A percentile compares a stretch with the other conserved stretches of the same genome.
These are phyloP conservation scores for Saturnispora galanensis DNA, from an alignment of 805 yeast genomes.

Conservation along the genomic window DNA sequence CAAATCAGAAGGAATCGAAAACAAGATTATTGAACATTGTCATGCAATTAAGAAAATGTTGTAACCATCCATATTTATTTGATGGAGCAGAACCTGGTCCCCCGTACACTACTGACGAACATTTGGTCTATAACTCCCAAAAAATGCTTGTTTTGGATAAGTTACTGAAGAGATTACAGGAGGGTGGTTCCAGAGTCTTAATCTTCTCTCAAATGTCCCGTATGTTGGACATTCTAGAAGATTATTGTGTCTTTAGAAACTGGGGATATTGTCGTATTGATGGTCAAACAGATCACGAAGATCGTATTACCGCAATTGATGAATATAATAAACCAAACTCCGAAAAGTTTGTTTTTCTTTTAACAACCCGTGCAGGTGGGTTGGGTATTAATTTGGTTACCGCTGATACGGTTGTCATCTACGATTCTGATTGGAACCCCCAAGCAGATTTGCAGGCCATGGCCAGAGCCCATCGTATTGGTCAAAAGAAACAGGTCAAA, in stretches of 20 bases:
- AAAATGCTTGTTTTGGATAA: slow-evolving; percentile 86
- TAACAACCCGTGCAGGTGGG: slow-evolving; percentile 97
- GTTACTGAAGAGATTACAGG: slow-evolving; percentile 58
- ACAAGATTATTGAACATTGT: slow-evolving; percentile 87
- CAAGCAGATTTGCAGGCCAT: slow-evolving; percentile 96
- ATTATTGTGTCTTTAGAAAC: slow-evolving; percentile 77
- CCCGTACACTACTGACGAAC: slow-evolving; percentile 93
- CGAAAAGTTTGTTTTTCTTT: slow-evolving; percentile 70
- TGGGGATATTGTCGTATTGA: slow-evolving; percentile 87
- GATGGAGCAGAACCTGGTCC: slow-evolving; percentile 99
- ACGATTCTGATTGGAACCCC: slow-evolving; percentile 96
- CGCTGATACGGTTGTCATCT: slow-evolving; percentile 82
- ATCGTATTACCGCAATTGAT: slow-evolving; percentile 85
- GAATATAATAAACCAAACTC: slow-evolving; percentile 79
- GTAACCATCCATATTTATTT: slow-evolving; percentile 93
- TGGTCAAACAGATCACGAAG: slow-evolving; percentile 89
- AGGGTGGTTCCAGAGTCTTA: slow-evolving; percentile 78
- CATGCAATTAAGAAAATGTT: slow-evolving; percentile 93
- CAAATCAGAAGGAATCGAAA: slow-evolving; percentile 85
- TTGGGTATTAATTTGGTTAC: slow-evolving; percentile 86
- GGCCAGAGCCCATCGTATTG: slow-evolving; percentile 97
- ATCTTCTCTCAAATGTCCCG: slow-evolving; percentile 94
- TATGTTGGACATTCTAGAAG: slow-evolving; percentile 80
- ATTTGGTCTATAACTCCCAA: slow-evolving; percentile 80
- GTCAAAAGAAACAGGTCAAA: slow-evolving; percentile 91